Conservation (phyloP, 1,284 basidiomycete genomes). For the Abortiporus biennis region DNA sequence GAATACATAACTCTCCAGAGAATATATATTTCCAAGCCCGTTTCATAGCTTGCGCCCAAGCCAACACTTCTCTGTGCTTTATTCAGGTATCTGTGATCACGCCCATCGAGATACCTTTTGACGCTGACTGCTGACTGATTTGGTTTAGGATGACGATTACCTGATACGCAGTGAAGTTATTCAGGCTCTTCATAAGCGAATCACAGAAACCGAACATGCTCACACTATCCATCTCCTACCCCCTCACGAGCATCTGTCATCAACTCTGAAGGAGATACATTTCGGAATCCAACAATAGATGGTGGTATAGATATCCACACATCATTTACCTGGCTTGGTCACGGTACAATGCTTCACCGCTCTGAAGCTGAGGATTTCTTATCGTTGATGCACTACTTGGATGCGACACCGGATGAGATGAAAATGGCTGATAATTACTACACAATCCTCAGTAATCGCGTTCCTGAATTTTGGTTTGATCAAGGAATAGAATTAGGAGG, state of each 20-base stretch:
- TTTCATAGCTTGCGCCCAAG: slow-evolving; percentile 51
- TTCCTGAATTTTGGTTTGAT: slow-evolving; percentile 54
- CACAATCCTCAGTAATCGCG: slow-evolving; percentile 47
- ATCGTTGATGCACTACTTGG: slow-evolving; percentile 35
- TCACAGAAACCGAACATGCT: slow-evolving; percentile 20
- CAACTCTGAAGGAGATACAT: slow-evolving; percentile 23
- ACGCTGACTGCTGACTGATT: not conserved
- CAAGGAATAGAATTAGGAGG: slow-evolving; percentile 54
- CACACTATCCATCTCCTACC: slow-evolving; percentile 50
- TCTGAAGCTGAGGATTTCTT: slow-evolving; percentile 42
- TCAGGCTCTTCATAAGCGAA: slow-evolving; percentile 37
- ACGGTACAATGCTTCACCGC: slow-evolving; percentile 50
- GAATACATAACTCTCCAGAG: slow-evolving; percentile 49
- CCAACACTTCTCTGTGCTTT: slow-evolving; percentile 51
- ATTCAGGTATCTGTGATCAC: slow-evolving; percentile 38
- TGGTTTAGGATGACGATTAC: slow-evolving; percentile 61
- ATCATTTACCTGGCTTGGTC: slow-evolving; percentile 61
- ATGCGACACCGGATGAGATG: slow-evolving; percentile 42
- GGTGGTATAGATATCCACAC: slow-evolving; percentile 35
- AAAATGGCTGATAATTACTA: slow-evolving; percentile 72
- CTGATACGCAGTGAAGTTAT: slow-evolving; percentile 53
- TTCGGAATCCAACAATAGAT: slow-evolving; percentile 11
- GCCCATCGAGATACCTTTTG: not conserved
- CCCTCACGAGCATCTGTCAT: slow-evolving; percentile 54
- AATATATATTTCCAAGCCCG: slow-evolving; percentile 65